Percentiles rank a stretch among this genome's conserved stretches.
Conservation (phyloP, 495 filamentous ascomycete genomes). For the Letharia lupina region DNA sequence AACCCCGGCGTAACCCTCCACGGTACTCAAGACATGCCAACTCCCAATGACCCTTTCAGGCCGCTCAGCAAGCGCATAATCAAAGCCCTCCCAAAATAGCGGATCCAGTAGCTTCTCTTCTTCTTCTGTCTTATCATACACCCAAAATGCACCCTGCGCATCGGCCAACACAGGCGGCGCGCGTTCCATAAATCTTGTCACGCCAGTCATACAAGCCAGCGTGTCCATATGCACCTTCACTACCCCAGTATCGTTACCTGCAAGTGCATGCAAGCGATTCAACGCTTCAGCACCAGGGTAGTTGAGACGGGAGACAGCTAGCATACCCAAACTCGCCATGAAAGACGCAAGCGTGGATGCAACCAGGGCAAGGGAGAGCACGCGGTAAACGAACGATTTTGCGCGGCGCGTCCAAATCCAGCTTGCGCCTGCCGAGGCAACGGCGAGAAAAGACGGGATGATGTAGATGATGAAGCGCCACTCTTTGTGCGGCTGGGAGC, state of each 20-base stretch:
- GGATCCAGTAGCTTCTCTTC: slow-evolving; percentile 45
- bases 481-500: slow-evolving; percentile 86
- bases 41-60: slow-evolving; percentile 49
- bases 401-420: slow-evolving; percentile 62
- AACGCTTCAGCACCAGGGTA: slow-evolving; percentile 80
- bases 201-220: slow-evolving; percentile 84
- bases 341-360: slow-evolving; percentile 53
- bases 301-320: slow-evolving; percentile 68
- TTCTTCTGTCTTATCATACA: slow-evolving; percentile 49
- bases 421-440: slow-evolving; percentile 62
- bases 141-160: slow-evolving; percentile 32
- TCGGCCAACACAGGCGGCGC: slow-evolving; percentile 15
- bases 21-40: slow-evolving; percentile 63
- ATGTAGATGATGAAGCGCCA: slow-evolving; percentile 90
- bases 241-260: slow-evolving; percentile 10
- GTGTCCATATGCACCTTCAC: slow-evolving; percentile 69
- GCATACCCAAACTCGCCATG: slow-evolving; percentile 50
- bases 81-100: slow-evolving; percentile 71
- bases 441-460: slow-evolving; percentile 70
- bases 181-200: slow-evolving; percentile 71
- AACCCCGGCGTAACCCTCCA: slow-evolving; percentile 65
- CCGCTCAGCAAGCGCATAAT: slow-evolving; percentile 70
- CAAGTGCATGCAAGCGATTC: slow-evolving; percentile 43
- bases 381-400: slow-evolving; percentile 49
- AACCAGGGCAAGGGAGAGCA: slow-evolving; percentile 48